Evolutionary conservation across 2,329 filamentous ascomycete genomes (phyloP), one percentile per base, ranked within the genome.

Genomic region (Penicillium griseofulvum): DNA sequence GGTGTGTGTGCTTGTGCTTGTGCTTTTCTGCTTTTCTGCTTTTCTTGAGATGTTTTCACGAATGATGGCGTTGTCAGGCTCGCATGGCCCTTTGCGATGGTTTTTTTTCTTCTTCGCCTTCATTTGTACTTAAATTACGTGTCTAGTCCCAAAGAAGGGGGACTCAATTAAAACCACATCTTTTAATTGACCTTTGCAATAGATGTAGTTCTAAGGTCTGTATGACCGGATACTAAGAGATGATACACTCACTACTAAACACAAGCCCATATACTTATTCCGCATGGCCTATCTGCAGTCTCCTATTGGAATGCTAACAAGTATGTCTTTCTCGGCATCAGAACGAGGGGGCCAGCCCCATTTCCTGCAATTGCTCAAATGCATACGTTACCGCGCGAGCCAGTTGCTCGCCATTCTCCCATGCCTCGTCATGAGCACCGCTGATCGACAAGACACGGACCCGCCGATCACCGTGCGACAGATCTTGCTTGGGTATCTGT

Each of bases 361-460:
- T 62, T n/a, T 58, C 54, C 50, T 60, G 50, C 11, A 76, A 26
- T 58, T 68, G 65, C 17, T 63, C 56, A 46, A 76, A 60, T 4
- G 72, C 64, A 41, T 59, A 66, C 6, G 63, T 52, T 46, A 79
- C 69, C 3, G 71, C 71, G 36, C 62, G 66, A 12, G 74, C 75
- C 59, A 79, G 59, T 55, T 75, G 73, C 17, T 68, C 66, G 4
- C 76, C 75, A 34, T 71, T 66, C 24, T 63, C 60, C 76, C 76
- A 79, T 9, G 74, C 67, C 17, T 76, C 73, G 58, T 78, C 70
- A 66, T 79, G 76, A 19, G 61, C 55, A 11, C 74, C 75, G 28
- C 65, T 59, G 29, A 78, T 62, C 3, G 68, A 34, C 2, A 80
- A 71, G 67, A 64, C 45, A 16, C 77, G 68, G 57, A 77, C 70